Evolutionary conservation across 2,329 filamentous ascomycete species (phyloP).

Genomic region (Diaporthe vaccinii): DNA sequence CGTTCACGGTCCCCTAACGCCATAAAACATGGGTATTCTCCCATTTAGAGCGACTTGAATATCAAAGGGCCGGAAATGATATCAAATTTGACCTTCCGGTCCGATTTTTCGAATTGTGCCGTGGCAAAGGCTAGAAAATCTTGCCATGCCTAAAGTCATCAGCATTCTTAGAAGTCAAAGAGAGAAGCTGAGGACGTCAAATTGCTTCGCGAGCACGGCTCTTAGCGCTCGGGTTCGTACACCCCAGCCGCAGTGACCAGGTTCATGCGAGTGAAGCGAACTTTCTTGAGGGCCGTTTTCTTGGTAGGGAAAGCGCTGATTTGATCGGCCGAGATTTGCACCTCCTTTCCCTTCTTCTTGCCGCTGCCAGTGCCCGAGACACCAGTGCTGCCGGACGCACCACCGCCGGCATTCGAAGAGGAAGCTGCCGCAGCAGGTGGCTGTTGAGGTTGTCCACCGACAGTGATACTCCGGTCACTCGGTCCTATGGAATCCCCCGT

Average conservation of each 20-base stretch:
- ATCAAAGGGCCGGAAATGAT: not conserved
- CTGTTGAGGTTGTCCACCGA: constrained; percentile 53
- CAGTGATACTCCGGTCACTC: constrained; percentile 54
- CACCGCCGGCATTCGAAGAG: constrained; percentile 48
- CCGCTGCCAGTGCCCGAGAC: constrained; percentile 44
- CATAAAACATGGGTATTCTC: constrained; percentile 13
- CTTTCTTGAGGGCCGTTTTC: constrained; percentile 94
- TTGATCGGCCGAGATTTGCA: constrained; percentile 91
- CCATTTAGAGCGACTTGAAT: not conserved
- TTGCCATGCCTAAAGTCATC: not conserved
- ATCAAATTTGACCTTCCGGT: not conserved
- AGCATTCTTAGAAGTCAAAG: not conserved
- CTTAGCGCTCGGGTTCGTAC: constrained; percentile 67
- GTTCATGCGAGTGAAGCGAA: constrained; percentile 96
- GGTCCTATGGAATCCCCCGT: constrained; percentile 52
- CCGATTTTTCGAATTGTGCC: not conserved
- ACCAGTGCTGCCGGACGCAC: constrained; percentile 50
- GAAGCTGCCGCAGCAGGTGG: constrained; percentile 55
- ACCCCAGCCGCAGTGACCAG: constrained; percentile 87
- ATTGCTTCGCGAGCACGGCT: not conserved
- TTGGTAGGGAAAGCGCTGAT: constrained; percentile 96
- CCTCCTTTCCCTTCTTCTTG: constrained; percentile 90
- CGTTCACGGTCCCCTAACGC: not conserved
- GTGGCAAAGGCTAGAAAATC: not conserved
- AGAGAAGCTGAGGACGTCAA: not conserved